Percentiles rank a stretch among this genome's conserved stretches.
Conservation (phyloP, 2,329 filamentous ascomycete species). For the Akanthomyces muscarius region DNA sequence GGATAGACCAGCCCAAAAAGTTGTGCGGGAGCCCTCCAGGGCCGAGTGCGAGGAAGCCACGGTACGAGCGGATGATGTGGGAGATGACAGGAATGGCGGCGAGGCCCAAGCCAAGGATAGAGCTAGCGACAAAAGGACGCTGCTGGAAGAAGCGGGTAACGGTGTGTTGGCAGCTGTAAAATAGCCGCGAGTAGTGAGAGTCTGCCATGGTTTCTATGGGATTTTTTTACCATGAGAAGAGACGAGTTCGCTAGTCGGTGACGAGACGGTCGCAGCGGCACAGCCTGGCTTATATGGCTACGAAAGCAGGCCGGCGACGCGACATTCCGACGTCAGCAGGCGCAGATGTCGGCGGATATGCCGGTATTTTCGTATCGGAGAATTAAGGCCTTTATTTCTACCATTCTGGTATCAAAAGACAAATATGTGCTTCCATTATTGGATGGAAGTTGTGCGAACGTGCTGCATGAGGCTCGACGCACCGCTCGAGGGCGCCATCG, state of each 20-base stretch:
- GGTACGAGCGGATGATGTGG: conserved; percentile 33
- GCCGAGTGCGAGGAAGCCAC: conserved; percentile 38
- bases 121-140: background rate
- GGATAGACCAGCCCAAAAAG: conserved; percentile 37
- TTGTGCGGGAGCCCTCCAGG: conserved; percentile 42
- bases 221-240: background rate
- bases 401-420: too few relatives aligned
- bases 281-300: background rate
- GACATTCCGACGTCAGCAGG: background rate
- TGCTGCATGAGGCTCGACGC: background rate
- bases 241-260: background rate
- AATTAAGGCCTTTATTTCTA: background rate
- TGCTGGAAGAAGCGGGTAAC: background rate
- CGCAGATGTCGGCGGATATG: background rate
- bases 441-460: too few relatives aligned
- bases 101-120: background rate
- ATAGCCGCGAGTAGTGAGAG: background rate
- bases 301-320: background rate
- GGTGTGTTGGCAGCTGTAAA: background rate
- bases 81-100: conserved; percentile 18
- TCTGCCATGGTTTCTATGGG: background rate
- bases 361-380: background rate
- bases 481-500: background rate
- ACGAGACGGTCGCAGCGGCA: background rate
- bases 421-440: too few relatives aligned